These are phyloP conservation scores for Arthrobotrys sphaeroides DNA, from an alignment of 2,329 filamentous ascomycete species.

Conservation along the genomic window DNA sequence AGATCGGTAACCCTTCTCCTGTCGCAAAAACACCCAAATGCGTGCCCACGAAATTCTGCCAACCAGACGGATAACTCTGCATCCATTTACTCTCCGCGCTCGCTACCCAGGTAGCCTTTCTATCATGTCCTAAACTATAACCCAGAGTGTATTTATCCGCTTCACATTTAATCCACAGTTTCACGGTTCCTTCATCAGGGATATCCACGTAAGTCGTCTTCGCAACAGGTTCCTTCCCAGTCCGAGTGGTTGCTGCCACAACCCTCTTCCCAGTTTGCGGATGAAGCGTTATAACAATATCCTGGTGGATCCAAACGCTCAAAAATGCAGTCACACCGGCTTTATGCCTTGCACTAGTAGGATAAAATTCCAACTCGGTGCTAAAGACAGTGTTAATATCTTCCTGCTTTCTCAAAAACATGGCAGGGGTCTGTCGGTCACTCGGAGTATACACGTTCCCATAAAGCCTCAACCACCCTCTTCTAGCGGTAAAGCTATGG, in stretches of 20 bases:
- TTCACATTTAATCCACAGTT: conserved; percentile 55
- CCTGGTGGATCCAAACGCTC: conserved; percentile 53
- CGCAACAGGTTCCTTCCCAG: conserved; percentile 43
- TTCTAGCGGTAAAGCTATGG: conserved; percentile 64
- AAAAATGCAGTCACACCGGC: conserved; percentile 53
- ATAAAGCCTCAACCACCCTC: conserved; percentile 64
- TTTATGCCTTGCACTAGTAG: conserved; percentile 52
- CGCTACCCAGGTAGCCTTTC: conserved; percentile 52
- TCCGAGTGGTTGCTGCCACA: conserved; percentile 47
- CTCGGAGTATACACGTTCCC: conserved; percentile 67
- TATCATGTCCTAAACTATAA: conserved; percentile 44
- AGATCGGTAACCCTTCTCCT: conserved; percentile 44
- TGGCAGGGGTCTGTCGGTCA: conserved; percentile 65
- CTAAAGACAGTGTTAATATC: conserved; percentile 54
- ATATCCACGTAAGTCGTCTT: conserved; percentile 53
- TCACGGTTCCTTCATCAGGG: conserved; percentile 48
- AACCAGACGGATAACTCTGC: conserved; percentile 53
- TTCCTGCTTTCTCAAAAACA: conserved; percentile 67
- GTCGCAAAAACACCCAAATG: conserved; percentile 56
- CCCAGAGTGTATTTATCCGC: conserved; percentile 54
- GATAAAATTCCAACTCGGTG: conserved; percentile 55
- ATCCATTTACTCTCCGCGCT: conserved; percentile 54
- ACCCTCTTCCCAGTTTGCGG: conserved; percentile 52
- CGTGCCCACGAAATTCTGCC: conserved; percentile 55
- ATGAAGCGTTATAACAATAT: conserved; percentile 54